A percentile compares a stretch with the other conserved stretches of the same genome.
Conservation (phyloP, 78 protist genomes). For the Dictyostelium brefeldianum region DNA sequence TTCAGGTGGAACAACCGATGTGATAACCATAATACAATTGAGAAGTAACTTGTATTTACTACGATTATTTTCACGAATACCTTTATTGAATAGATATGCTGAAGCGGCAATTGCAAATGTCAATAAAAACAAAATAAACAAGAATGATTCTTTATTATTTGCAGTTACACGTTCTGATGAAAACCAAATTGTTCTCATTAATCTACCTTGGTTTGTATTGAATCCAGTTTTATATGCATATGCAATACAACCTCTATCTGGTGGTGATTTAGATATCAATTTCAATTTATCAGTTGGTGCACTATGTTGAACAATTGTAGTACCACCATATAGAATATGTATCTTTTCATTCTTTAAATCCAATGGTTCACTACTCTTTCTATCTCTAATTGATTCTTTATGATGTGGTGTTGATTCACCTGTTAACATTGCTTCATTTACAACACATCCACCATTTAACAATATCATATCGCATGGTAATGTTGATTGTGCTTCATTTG, state of each 20-base stretch:
- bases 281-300: neutral
- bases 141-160: conserved; percentile 88
- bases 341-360: conserved; percentile 64
- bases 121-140: conserved; percentile 94
- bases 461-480: conserved; percentile 95
- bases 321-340: conserved; percentile 93
- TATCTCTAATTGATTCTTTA: conserved; percentile 86
- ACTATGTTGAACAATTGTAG: conserved; percentile 86
- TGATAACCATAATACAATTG: conserved; percentile 94
- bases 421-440: conserved; percentile 99
- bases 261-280: conserved; percentile 6
- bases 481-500: conserved; percentile 48
- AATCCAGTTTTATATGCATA: conserved; percentile 95
- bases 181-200: conserved; percentile 96
- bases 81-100: conserved; percentile 87
- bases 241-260: conserved; percentile 79
- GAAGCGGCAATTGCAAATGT: conserved; percentile 94
- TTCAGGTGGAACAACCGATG: conserved; percentile 99
- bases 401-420: conserved; percentile 97
- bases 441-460: conserved; percentile 95
- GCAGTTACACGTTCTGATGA: conserved; percentile 92
- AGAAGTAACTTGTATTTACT: conserved; percentile 91
- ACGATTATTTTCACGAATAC: conserved; percentile 76
- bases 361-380: neutral
- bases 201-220: conserved; percentile 95